A percentile compares a stretch with the other conserved stretches of the same genome.
Evolutionary conservation across 768 basidiomycete species (phyloP).

Genomic region (Bullera alba): DNA sequence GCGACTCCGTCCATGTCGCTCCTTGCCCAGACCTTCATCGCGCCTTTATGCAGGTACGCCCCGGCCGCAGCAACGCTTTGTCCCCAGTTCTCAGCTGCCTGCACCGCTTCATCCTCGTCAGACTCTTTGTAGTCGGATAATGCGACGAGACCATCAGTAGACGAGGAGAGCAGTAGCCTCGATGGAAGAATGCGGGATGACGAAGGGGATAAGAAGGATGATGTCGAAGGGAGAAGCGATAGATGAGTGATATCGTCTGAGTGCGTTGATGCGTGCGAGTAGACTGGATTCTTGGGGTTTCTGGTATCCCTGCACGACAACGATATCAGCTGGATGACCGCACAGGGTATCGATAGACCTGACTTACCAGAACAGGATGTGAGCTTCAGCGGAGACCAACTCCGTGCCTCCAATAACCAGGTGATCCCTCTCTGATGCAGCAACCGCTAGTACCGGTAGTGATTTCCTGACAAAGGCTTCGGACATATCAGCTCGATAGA

Average conservation of each 20-base stretch:
- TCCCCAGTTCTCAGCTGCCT: slow-evolving; percentile 79
- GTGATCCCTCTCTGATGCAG: slow-evolving; percentile 41
- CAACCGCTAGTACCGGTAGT: slow-evolving; percentile 36
- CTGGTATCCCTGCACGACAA: slow-evolving; percentile 57
- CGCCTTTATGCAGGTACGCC: slow-evolving; percentile 50
- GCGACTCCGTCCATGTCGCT: slow-evolving; percentile 96
- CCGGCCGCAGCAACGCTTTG: slow-evolving; percentile 71
- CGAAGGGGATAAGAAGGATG: slow-evolving; percentile 25
- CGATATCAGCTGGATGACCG: not conserved
- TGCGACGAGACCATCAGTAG: slow-evolving; percentile 75
- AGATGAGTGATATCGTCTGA: slow-evolving; percentile 86
- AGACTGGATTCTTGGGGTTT: slow-evolving; percentile 61
- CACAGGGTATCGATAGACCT: not conserved
- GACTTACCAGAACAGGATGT: slow-evolving; percentile 72
- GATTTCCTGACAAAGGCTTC: slow-evolving; percentile 32
- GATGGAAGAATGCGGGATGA: slow-evolving; percentile 39
- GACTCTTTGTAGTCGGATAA: slow-evolving; percentile 51
- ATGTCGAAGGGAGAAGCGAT: slow-evolving; percentile 51
- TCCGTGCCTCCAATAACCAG: slow-evolving; percentile 78
- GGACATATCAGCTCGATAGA: not conserved
- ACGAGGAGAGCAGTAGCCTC: slow-evolving; percentile 65
- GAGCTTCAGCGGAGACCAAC: slow-evolving; percentile 69
- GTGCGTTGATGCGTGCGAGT: slow-evolving; percentile 76
- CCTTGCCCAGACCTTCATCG: slow-evolving; percentile 60
- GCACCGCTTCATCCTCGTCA: slow-evolving; percentile 80